A percentile compares a stretch with the other conserved stretches of the same genome.
Conservation (phyloP, 2,329 filamentous ascomycete species). For the Coleophoma eucalyptorum region DNA sequence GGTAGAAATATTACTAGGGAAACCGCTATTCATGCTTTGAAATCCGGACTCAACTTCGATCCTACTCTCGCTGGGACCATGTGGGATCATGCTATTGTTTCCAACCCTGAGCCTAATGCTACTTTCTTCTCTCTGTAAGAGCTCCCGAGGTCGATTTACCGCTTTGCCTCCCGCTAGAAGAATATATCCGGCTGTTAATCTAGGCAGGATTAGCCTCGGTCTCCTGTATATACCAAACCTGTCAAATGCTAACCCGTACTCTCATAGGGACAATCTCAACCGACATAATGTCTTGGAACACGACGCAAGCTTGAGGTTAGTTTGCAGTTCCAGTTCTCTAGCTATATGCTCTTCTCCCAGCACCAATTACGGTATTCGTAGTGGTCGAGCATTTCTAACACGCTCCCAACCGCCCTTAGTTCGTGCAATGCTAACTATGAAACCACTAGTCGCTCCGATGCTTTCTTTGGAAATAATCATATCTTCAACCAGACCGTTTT, state of each 20-base stretch:
- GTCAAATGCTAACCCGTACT: slow-evolving; percentile 3
- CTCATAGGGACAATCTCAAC: slow-evolving; percentile 37
- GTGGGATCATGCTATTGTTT: slow-evolving; percentile 36
- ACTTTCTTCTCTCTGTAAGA: slow-evolving; percentile 35
- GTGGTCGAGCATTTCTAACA: too few relatives aligned
- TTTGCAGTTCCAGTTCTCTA: slow-evolving; percentile 1
- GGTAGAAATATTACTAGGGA: slow-evolving; percentile 31
- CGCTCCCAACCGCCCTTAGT: too few relatives aligned
- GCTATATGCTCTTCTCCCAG: too few relatives aligned
- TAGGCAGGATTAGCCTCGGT: too few relatives aligned
- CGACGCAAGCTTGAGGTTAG: slow-evolving; percentile 40
- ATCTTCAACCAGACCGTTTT: slow-evolving; percentile 50
- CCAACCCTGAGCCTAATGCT: slow-evolving; percentile 40
- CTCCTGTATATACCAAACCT: too few relatives aligned
- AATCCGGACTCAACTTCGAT: slow-evolving; percentile 39
- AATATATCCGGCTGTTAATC: too few relatives aligned
- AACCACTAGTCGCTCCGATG: slow-evolving; percentile 40
- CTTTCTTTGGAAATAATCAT: slow-evolving; percentile 45
- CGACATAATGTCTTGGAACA: slow-evolving; percentile 45
- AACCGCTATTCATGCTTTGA: slow-evolving; percentile 32
- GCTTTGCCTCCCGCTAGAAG: slow-evolving; percentile 22
- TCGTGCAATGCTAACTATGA: too few relatives aligned
- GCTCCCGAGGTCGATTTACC: slow-evolving; percentile 27
- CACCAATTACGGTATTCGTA: too few relatives aligned
- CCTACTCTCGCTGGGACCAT: slow-evolving; percentile 33